Percentiles rank a stretch among this genome's conserved stretches.
Conservation (phyloP, 2,329 filamentous ascomycete genomes). For the Blastomyces parvus region DNA sequence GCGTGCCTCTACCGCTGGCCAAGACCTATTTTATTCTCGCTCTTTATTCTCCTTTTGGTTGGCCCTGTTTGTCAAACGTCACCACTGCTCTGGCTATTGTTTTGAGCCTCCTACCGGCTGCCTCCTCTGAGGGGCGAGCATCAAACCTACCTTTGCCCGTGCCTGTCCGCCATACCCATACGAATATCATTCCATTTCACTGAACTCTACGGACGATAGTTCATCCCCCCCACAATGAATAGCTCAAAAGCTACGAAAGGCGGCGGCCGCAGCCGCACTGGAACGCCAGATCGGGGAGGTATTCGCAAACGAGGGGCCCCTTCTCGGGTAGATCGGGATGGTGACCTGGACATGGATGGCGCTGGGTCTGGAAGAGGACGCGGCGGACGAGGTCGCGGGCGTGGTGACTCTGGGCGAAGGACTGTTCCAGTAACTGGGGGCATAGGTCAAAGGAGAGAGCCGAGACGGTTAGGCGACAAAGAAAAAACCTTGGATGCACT, state of each 20-base stretch:
- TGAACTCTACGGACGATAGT: constrained; percentile 8
- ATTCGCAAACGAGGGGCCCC: constrained; percentile 42
- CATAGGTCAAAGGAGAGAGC: constrained; percentile 21
- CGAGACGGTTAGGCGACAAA: constrained; percentile 15
- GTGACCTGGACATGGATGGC: constrained; percentile 52
- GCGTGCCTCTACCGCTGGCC: background rate
- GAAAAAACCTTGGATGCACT: constrained; percentile 28
- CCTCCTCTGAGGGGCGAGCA: background rate
- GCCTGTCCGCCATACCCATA: background rate
- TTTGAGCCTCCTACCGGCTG: background rate
- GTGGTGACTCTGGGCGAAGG: constrained; percentile 24
- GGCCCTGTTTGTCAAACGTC: background rate
- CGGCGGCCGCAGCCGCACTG: constrained; percentile 20
- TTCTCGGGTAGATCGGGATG: constrained; percentile 48
- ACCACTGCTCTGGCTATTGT: background rate
- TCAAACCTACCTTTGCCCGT: background rate
- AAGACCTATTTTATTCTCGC: background rate
- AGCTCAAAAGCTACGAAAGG: constrained; percentile 28
- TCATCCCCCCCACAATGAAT: constrained; percentile 17
- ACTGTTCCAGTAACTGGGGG: constrained; percentile 13
- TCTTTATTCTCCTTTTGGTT: background rate
- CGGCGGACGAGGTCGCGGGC: constrained; percentile 27
- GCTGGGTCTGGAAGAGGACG: constrained; percentile 26
- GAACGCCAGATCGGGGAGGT: constrained; percentile 36
- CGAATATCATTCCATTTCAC: background rate